phyloP scores from a whole-genome alignment of 75 land plant species.

The Larix kaempferi region DNA sequence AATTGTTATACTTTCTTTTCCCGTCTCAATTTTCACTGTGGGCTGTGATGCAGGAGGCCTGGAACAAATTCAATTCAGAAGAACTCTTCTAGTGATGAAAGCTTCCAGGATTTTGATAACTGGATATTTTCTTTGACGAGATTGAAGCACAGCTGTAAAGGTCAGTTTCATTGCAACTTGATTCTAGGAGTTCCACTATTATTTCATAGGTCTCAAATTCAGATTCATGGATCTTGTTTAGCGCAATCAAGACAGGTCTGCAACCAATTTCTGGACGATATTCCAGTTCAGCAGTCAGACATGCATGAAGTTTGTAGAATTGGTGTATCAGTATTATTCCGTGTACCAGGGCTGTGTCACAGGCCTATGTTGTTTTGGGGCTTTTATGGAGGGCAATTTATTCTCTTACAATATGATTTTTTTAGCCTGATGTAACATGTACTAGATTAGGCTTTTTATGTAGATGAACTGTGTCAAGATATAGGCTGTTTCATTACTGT shows the following conservation, averaged over 20 bases:
- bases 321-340: neutral
- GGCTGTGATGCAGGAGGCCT: slow-evolving; percentile 50
- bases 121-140: neutral
- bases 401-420: neutral
- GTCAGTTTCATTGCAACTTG: neutral
- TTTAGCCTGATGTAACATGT: neutral
- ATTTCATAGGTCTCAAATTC: neutral
- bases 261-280: neutral
- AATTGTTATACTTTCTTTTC: neutral
- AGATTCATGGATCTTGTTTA: neutral
- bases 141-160: neutral
- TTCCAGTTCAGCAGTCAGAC: neutral
- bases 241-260: neutral
- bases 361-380: slow-evolving; percentile 4
- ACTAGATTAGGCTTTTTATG: too few species aligned
- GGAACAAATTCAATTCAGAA: slow-evolving; percentile 72
- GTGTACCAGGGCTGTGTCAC: neutral
- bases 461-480: too few species aligned
- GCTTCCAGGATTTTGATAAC: neutral
- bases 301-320: neutral
- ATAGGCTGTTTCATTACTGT: too few species aligned
- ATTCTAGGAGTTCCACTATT: neutral
- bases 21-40: neutral
- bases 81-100: slow-evolving; percentile 46
- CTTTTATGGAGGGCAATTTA: slow-evolving; percentile 4